A percentile compares a stretch with the other conserved stretches of the same genome.
These are phyloP conservation scores for Ustilago trichophora DNA, from an alignment of 1,284 basidiomycete genomes.

Conservation along the genomic window DNA sequence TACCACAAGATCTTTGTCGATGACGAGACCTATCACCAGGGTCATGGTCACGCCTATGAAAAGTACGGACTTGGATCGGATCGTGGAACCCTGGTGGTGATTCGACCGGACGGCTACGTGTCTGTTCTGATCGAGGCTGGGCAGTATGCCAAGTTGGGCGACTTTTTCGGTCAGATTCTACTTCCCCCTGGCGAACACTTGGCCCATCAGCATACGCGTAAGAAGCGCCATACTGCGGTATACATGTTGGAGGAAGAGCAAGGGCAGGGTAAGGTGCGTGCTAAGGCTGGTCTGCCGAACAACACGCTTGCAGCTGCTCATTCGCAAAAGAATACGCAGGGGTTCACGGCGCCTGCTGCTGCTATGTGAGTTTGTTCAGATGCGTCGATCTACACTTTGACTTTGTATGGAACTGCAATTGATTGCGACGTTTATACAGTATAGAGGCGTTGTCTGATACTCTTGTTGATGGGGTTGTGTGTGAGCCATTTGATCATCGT, in stretches of 20 bases:
- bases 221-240: slow-evolving; percentile 12
- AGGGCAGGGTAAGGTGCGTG: not conserved
- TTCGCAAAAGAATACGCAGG: slow-evolving; percentile 20
- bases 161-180: slow-evolving; percentile 19
- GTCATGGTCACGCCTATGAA: slow-evolving; percentile 24
- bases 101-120: slow-evolving; percentile 38
- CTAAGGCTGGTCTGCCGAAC: slow-evolving; percentile 2
- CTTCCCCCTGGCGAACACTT: slow-evolving; percentile 6
- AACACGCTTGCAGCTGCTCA: slow-evolving; percentile 13
- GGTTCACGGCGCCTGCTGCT: slow-evolving; percentile 11
- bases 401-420: no score
- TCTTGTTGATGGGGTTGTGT: no score
- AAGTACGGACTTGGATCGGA: slow-evolving; percentile 23
- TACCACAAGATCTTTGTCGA: slow-evolving; percentile 43
- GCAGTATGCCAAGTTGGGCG: slow-evolving; percentile 11
- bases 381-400: no score
- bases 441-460: no score
- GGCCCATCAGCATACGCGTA: slow-evolving; percentile 24
- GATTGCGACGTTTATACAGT: no score
- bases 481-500: no score
- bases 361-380: slow-evolving; percentile 7
- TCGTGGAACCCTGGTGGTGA: slow-evolving; percentile 24
- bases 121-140: slow-evolving; percentile 16
- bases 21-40: slow-evolving; percentile 33
- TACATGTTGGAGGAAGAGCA: slow-evolving; percentile 8